Evolutionary conservation across 108 stramenopile species (phyloP).

Genomic region (Pseudonitzschia delicatissima): DNA sequence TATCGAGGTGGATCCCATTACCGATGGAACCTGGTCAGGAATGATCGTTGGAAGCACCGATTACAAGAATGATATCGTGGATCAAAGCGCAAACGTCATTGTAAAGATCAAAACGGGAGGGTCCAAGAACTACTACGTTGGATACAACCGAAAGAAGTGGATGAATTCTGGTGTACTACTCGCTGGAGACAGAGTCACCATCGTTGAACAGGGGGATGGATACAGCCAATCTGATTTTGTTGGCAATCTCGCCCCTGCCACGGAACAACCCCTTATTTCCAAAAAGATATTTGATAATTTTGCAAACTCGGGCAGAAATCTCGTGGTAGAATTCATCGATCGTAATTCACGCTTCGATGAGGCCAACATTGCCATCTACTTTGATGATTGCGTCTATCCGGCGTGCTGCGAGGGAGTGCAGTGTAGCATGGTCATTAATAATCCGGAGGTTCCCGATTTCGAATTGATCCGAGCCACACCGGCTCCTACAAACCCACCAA

Average conservation of each 20-base stretch:
- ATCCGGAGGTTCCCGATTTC: background rate
- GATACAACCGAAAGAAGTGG: conserved; percentile 38
- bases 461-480: background rate
- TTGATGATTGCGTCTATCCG: conserved; percentile 2
- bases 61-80: conserved; percentile 3
- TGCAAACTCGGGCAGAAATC: background rate
- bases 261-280: background rate
- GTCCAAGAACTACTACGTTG: conserved; percentile 14
- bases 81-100: background rate
- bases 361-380: conserved; percentile 4
- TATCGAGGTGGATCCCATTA: conserved; percentile 1
- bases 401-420: conserved; percentile 8
- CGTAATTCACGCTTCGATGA: background rate
- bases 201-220: conserved; percentile 1
- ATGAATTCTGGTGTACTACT: conserved; percentile 38
- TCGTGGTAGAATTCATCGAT: background rate
- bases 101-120: conserved; percentile 6
- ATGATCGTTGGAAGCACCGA: conserved; percentile 19
- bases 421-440: too few relatives aligned
- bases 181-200: conserved; percentile 29
- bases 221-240: conserved; percentile 7
- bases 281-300: conserved; percentile 1
- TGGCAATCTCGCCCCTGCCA: background rate
- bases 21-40: conserved; percentile 2
- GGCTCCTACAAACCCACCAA: background rate